These are phyloP conservation scores for Fomitopsis serialis DNA, from an alignment of 768 basidiomycete species.

Conservation along the genomic window DNA sequence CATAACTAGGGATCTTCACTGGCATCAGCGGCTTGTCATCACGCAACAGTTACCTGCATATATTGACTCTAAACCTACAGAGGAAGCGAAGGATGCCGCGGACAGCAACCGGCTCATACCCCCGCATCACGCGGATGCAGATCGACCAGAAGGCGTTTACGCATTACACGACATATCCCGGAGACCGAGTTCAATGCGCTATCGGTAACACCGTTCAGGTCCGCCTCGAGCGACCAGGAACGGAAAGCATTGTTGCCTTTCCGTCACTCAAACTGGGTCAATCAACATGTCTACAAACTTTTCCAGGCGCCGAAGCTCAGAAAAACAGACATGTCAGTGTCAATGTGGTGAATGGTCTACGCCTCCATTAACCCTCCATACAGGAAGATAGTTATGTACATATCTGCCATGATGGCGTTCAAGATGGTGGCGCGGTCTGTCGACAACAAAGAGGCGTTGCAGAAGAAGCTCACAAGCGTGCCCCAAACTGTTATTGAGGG, in stretches of 20 bases:
- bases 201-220: conserved; percentile 47
- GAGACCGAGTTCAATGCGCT: conserved; percentile 77
- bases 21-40: not conserved
- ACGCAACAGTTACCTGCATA: conserved; percentile 2
- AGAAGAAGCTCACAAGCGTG: conserved; percentile 51
- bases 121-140: conserved; percentile 59
- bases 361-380: not conserved
- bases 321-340: conserved; percentile 52
- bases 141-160: conserved; percentile 69
- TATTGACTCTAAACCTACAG: conserved; percentile 28
- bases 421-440: conserved; percentile 37
- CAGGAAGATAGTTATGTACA: conserved; percentile 76
- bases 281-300: conserved; percentile 48
- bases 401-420: conserved; percentile 78
- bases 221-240: conserved; percentile 42
- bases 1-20: too few relatives aligned
- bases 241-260: conserved; percentile 56
- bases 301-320: conserved; percentile 42
- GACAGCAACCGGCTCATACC: conserved; percentile 75
- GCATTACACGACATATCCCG: conserved; percentile 72
- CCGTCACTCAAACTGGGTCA: conserved; percentile 64
- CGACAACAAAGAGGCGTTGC: conserved; percentile 46
- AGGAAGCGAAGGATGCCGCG: conserved; percentile 58
- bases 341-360: conserved; percentile 3
- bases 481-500: conserved; percentile 68